Conservation (phyloP, 768 basidiomycete species). For the Cantharellus anzutake region DNA sequence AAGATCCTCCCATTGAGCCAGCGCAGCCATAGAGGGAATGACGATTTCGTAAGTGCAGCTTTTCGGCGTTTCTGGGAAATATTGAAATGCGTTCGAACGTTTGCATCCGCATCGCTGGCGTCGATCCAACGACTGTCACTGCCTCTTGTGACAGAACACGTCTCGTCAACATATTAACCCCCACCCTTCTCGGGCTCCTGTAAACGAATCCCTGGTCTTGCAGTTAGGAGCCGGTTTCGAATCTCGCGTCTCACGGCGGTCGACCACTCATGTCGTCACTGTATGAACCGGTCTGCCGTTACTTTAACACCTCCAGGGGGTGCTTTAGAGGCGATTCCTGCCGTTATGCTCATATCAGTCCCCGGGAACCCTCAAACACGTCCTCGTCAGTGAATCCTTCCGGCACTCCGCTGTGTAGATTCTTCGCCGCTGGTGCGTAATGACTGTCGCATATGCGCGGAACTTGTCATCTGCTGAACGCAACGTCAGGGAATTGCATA, state of each 20-base stretch:
- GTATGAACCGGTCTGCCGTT: neutral
- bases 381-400: neutral
- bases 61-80: too few species aligned
- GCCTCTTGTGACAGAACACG: too few species aligned
- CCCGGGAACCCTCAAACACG: neutral
- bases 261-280: too few species aligned
- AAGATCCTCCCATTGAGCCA: neutral
- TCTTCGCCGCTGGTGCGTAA: slow-evolving; percentile 5
- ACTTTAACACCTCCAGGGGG: slow-evolving; percentile 3
- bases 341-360: slow-evolving; percentile 4
- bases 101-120: too few species aligned
- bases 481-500: slow-evolving; percentile 1
- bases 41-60: neutral
- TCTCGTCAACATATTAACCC: too few species aligned
- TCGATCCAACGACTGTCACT: too few species aligned
- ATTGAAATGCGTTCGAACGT: too few species aligned
- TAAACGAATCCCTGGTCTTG: too few species aligned
- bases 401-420: neutral
- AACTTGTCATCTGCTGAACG: neutral
- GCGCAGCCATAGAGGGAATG: neutral
- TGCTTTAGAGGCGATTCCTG: slow-evolving; percentile 5
- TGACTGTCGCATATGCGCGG: neutral
- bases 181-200: too few species aligned
- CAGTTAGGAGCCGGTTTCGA: too few species aligned
- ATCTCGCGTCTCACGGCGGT: too few species aligned